Evolutionary conservation across 2,329 filamentous ascomycete genomes (phyloP).

Genomic region (Beauveria pseudobassiana): DNA sequence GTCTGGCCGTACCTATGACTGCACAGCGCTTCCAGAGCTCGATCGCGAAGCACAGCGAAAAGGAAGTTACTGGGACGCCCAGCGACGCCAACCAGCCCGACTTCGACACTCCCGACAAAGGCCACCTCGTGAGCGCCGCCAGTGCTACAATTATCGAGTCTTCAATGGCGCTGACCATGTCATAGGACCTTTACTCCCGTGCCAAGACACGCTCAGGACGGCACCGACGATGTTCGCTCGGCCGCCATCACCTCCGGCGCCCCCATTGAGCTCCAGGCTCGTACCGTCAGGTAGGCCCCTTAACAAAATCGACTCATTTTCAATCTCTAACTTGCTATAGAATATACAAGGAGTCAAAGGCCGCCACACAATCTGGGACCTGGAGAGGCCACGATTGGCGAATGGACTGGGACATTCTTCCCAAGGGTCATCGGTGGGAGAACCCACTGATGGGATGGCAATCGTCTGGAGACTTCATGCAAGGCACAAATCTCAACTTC

Average conservation of each 20-base stretch:
- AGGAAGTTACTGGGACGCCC: constrained; percentile 18
- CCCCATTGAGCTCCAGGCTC: constrained; percentile 85
- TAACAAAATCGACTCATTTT: not conserved
- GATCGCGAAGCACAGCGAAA: constrained; percentile 30
- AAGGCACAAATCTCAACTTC: constrained; percentile 87
- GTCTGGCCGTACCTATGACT: constrained; percentile 32
- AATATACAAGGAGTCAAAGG: constrained; percentile 86
- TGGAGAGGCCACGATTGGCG: constrained; percentile 84
- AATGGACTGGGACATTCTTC: constrained; percentile 95
- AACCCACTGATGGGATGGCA: constrained; percentile 99
- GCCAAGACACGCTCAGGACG: constrained; percentile 82
- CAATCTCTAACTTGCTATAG: constrained; percentile 37
- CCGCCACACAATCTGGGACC: constrained; percentile 90
- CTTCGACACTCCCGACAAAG: constrained; percentile 78
- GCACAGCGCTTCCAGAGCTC: constrained; percentile 50
- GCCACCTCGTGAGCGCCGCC: constrained; percentile 66
- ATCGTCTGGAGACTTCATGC: constrained; percentile 89
- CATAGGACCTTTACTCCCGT: constrained; percentile 81
- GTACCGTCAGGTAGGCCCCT: constrained; percentile 73
- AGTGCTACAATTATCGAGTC: not conserved
- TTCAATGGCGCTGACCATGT: constrained; percentile 9
- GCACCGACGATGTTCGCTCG: constrained; percentile 73
- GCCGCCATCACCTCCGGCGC: constrained; percentile 87
- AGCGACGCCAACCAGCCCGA: constrained; percentile 61
- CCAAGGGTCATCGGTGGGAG: constrained; percentile 95